Evolutionary conservation across 2,329 filamentous ascomycete species (phyloP).

Genomic region (Monosporascus sp.): DNA sequence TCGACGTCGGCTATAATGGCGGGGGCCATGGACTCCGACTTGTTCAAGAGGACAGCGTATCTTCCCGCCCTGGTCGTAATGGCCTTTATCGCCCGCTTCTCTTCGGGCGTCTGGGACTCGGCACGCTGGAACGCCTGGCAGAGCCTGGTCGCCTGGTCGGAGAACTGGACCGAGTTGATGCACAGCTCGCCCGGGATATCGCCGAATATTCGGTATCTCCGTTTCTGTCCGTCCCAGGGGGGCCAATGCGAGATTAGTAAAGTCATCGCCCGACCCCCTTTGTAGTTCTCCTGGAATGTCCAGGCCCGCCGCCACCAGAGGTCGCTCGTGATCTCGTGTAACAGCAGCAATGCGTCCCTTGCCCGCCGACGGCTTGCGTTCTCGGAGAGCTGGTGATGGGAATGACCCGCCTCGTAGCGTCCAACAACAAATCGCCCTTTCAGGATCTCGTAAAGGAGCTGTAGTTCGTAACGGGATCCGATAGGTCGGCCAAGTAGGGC

Average conservation of each 20-base stretch:
- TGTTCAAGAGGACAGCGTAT: neutral
- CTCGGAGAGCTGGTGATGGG: neutral
- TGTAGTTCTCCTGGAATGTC: conserved; percentile 30
- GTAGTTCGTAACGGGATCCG: neutral
- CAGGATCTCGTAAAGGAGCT: neutral
- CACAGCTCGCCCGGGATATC: conserved; percentile 10
- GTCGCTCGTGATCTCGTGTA: conserved; percentile 13
- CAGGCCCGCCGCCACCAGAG: conserved; percentile 27
- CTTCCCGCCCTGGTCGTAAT: neutral
- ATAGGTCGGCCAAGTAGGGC: conserved; percentile 1
- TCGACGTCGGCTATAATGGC: conserved; percentile 4
- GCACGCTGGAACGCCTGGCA: neutral
- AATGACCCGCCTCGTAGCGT: neutral
- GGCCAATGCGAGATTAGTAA: conserved; percentile 21
- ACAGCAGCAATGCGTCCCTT: neutral
- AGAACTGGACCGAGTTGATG: neutral
- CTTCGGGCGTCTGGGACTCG: neutral
- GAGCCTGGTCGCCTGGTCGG: neutral
- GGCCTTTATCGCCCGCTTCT: neutral
- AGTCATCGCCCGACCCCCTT: conserved; percentile 18
- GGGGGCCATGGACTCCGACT: conserved; percentile 2
- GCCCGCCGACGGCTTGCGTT: neutral
- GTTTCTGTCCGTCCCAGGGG: conserved; percentile 14
- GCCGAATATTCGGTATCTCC: conserved; percentile 4
- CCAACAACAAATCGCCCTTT: neutral